Percentiles rank a stretch among this genome's conserved stretches.
Evolutionary conservation across 768 basidiomycete species (phyloP).

Genomic region (Lentinula aciculospora): DNA sequence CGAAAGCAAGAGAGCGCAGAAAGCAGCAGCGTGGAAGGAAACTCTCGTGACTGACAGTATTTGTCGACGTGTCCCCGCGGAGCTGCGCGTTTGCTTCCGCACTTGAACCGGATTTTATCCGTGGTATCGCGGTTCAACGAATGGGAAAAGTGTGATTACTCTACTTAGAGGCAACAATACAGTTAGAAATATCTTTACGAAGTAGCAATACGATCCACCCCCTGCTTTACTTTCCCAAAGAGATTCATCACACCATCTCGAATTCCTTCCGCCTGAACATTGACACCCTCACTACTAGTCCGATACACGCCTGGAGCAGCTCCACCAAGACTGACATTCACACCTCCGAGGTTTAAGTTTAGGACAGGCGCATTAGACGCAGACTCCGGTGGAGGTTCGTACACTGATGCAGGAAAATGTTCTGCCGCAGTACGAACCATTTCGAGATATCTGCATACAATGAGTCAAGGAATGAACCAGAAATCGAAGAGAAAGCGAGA

Average conservation of each 20-base stretch:
- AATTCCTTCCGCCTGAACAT: slow-evolving; percentile 82
- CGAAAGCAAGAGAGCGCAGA: slow-evolving; percentile 23
- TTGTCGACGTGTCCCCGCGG: slow-evolving; percentile 16
- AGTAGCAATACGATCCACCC: slow-evolving; percentile 60
- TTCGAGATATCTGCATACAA: slow-evolving; percentile 63
- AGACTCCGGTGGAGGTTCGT: slow-evolving; percentile 73
- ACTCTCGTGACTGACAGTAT: slow-evolving; percentile 12
- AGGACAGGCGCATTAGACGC: slow-evolving; percentile 70
- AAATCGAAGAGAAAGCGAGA: slow-evolving; percentile 2
- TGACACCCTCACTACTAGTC: slow-evolving; percentile 65
- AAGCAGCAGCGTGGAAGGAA: slow-evolving; percentile 16
- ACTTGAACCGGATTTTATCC: not conserved
- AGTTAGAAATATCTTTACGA: slow-evolving; percentile 30
- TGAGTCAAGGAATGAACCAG: slow-evolving; percentile 2
- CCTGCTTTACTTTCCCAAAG: slow-evolving; percentile 85
- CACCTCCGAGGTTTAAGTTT: slow-evolving; percentile 87
- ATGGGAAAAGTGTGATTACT: slow-evolving; percentile 4
- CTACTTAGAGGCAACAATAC: not conserved
- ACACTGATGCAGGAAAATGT: slow-evolving; percentile 58
- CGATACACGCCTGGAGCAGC: slow-evolving; percentile 82
- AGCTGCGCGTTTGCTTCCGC: not conserved
- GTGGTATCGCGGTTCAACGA: not conserved
- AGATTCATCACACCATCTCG: slow-evolving; percentile 85
- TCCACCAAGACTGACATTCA: slow-evolving; percentile 93
- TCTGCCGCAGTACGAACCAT: slow-evolving; percentile 77